Evolutionary conservation across 305 asterid species (phyloP).

Genomic region (Fraxinus greggii): DNA sequence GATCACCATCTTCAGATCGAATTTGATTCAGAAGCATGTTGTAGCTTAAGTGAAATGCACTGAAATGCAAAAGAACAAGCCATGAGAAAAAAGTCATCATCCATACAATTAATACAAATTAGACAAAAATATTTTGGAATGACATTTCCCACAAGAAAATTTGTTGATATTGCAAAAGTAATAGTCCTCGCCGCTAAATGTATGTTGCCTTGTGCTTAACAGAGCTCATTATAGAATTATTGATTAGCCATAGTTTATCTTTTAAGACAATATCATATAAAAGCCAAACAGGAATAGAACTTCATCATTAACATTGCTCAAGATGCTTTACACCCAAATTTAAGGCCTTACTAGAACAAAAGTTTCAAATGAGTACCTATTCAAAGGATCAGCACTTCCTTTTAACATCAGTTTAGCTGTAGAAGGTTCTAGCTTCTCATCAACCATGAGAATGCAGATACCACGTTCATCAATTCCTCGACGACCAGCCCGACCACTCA

Average conservation of each 20-base stretch:
- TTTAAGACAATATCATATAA: slow-evolving; percentile 5
- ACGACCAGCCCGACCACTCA: slow-evolving; percentile 99
- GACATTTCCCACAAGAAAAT: background rate
- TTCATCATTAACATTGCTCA: background rate
- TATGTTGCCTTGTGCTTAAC: slow-evolving; percentile 3
- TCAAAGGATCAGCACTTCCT: slow-evolving; percentile 93
- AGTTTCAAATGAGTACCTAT: slow-evolving; percentile 57
- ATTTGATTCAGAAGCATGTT: slow-evolving; percentile 95
- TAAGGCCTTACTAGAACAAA: slow-evolving; percentile 16
- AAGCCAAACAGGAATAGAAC: slow-evolving; percentile 4
- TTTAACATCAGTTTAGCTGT: slow-evolving; percentile 86
- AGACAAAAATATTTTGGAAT: background rate
- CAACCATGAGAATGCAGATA: slow-evolving; percentile 98
- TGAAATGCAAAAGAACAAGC: slow-evolving; percentile 38
- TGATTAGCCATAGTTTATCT: slow-evolving; percentile 7
- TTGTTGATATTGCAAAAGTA: background rate
- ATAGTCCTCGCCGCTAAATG: background rate
- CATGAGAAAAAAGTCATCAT: background rate
- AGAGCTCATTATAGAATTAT: slow-evolving; percentile 13
- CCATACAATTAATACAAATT: background rate
- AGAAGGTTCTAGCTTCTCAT: slow-evolving; percentile 93
- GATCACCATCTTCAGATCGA: slow-evolving; percentile 92
- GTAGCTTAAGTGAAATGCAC: slow-evolving; percentile 97
- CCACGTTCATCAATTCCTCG: slow-evolving; percentile 99
- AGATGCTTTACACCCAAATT: slow-evolving; percentile 15